Conservation (phyloP, 208 protist species). For the Novymonas esmeraldas region DNA sequence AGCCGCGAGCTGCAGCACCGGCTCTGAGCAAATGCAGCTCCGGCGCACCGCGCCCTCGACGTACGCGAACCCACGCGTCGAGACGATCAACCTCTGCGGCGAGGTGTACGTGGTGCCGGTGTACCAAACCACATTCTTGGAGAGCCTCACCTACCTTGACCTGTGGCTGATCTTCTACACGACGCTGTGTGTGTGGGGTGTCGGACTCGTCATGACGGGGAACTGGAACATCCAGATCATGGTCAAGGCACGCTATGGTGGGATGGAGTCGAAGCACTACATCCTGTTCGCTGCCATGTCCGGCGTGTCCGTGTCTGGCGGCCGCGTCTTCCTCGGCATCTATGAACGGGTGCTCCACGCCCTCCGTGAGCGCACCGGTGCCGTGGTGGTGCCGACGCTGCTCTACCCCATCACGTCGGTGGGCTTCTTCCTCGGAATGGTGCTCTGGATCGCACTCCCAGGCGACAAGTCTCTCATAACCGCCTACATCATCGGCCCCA, state of each 20-base stretch:
- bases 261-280: constrained; percentile 49
- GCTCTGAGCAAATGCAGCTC: constrained; percentile 3
- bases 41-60: constrained; percentile 18
- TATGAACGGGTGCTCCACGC: constrained; percentile 40
- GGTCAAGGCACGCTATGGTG: constrained; percentile 25
- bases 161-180: constrained; percentile 56
- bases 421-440: constrained; percentile 31
- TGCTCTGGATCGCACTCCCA: constrained; percentile 56
- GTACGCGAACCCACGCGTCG: constrained; percentile 41
- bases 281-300: constrained; percentile 54
- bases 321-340: constrained; percentile 46
- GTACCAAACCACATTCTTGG: constrained; percentile 49
- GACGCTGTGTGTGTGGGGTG: constrained; percentile 52
- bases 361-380: constrained; percentile 19
- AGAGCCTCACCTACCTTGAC: constrained; percentile 55
- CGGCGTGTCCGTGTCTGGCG: constrained; percentile 42
- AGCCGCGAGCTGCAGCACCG: not conserved
- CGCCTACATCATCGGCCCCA: constrained; percentile 38
- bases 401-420: constrained; percentile 39
- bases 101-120: constrained; percentile 60
- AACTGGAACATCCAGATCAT: constrained; percentile 63
- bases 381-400: constrained; percentile 31
- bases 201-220: constrained; percentile 47
- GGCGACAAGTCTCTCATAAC: constrained; percentile 35
- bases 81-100: constrained; percentile 53